Base-by-base conservation (phyloP, 148 eudicot genomes). In the Rhododendron vialii region DNA sequence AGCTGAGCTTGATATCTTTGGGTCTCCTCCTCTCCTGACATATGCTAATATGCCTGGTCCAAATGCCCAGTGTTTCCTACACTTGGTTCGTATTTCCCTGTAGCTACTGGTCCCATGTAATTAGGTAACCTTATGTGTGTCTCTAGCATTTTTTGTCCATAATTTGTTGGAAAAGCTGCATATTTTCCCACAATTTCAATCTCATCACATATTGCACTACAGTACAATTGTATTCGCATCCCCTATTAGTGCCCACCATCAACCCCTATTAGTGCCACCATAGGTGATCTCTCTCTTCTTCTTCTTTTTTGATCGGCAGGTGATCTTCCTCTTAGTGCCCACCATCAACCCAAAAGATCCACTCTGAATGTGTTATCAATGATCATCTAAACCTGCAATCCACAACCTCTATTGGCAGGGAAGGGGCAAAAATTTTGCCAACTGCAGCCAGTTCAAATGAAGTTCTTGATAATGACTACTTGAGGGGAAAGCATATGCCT, bases 371-470 rank as follows among this genome's bases (percentile, higher is more conserved):
- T 2, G 24, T 18, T 2, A 65, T 65, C 30, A 65, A 65, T 3
- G 0, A n/a, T 26, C 30, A 65, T 65, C 73, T n/a, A 65, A 65
- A 65, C 14, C 67, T 24, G 17, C 15, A 53, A 81, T 55, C 43
- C n/a, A 53, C 82, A 50, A 11, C 63, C 41, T 36, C 36, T 5
- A 30, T 2, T 51, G 65, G 41, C 10, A 79, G 59, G 36, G 59
- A 48, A 80, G n/a, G 12, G 41, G 7, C 24, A 28, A 14, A 28
- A 30, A 24, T 5, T 18, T 55, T 20, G n/a, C 65, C 83, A 51
- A 81, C 24, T 81, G 67, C 83, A 81, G 43, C 65, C 33, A 81
- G 12, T 69, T 69, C 35, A 81, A 53, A 30, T n/a, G 59, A 81
- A 47, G 35, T 3, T 48, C 17, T 47, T 26, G 35, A 47, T 73